Base-by-base conservation (phyloP, 768 basidiomycete species). In the Kwoniella sp. region DNA sequence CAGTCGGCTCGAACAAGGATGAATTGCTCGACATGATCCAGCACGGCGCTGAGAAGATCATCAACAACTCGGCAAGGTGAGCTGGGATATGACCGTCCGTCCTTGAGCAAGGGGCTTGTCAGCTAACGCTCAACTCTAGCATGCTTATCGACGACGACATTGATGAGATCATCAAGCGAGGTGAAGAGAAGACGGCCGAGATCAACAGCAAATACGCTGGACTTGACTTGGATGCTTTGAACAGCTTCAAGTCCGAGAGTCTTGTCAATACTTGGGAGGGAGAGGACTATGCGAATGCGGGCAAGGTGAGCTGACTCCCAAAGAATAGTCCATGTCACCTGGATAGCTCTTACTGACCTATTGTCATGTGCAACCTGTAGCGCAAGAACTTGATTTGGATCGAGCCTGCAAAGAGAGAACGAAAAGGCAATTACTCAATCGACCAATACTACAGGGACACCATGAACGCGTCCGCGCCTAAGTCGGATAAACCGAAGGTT, bases 21-120 rank as follows among this genome's bases (percentile, higher is more conserved):
- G 96, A 98, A 63, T 83, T 99, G 15, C 82, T 98, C 36, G 94
- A 98, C 76, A 99, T 98, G 92, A 98, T 99, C 63, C 88, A 93
- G 6, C 92, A 95, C 73, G 95, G 96, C 21, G 95, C 93, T 0
- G 95, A 98, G 78, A 90, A 92, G 80, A 97, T 99, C 60, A 93
- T 98, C 79, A 95, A 89, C 74, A 83, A 87, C 2, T 78, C 80
- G 0, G 88, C 90, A 15, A 86, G 87, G 90, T 92, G 19, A 75
- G 79, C n/a, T 57, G n/a, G 29, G n/a, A 13, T 19, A 7, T 44
- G 2, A 12, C 22, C 2, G 49, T 26, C 26, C n/a, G n/a, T n/a
- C n/a, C n/a, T n/a, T n/a, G n/a, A n/a, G n/a, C n/a, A n/a, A n/a
- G n/a, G n/a, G n/a, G n/a, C n/a, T n/a, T n/a, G 6, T 65, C 68